Base-by-base conservation (phyloP, 2,329 filamentous ascomycete genomes). In the Fonsecaea multimorphosa region DNA sequence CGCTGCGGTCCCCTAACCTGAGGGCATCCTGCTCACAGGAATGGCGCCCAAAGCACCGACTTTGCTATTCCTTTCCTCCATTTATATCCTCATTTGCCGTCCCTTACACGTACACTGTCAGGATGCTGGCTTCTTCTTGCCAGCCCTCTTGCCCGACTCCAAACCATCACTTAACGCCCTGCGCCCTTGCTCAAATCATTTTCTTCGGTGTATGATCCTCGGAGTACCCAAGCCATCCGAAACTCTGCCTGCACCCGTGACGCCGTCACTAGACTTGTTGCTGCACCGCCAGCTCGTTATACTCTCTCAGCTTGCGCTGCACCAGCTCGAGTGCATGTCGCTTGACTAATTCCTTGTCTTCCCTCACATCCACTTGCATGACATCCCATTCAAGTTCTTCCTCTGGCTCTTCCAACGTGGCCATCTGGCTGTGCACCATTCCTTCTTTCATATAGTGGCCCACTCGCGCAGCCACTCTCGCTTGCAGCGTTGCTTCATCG, bases 361-460 rank as follows among this genome's bases (percentile, higher is more conserved):
- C 84, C 74, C 64, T 82, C 78, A 80, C 86, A 75, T 93, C 89
- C 65, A 94, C 82, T 61, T 82, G 86, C 68, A 93, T 84, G 67
- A 91, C 89, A 77, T 95, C 91, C 75, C 78, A 82, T 69, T 85
- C 81, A 75, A 93, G 91, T 62, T 91, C 87, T 53, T 80, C 78
- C 55, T 80, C 78, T 0, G 95, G 95, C 68, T 90, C 87, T 80
- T 99, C 94, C n/a, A 99, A 85, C 59, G 88, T 90, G 68, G 89
- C 87, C 71, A 98, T 90, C 77, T 99, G 95, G 79, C 92, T 96
- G 74, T 91, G 89, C 8, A 99, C 93, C 94, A 99, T 98, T 73
- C 87, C 87, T 72, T 92, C 90, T 73, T 95, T 94, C 93, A 99
- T 97, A 79, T 95, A 99, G 77, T 99, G 95, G 59, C 88, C 88